Base-by-base conservation (phyloP, 2,329 filamentous ascomycete species). In the Penicillium griseofulvum region DNA sequence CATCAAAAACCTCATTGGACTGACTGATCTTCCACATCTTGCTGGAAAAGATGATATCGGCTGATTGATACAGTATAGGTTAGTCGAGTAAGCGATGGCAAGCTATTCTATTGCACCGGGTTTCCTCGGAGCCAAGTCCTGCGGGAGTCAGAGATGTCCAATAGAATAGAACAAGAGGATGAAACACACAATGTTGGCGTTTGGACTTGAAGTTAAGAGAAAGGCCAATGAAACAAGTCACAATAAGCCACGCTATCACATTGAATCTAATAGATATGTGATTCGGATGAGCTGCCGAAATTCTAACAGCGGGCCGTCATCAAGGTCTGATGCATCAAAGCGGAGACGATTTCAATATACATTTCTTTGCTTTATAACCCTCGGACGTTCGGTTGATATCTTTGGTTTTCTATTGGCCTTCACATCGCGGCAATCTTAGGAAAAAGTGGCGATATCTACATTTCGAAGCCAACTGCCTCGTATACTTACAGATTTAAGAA, bases 381-480 rank as follows among this genome's bases (percentile, higher is more conserved):
- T 42, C 39, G 49, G 39, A 36, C 22, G 16, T 34, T 44, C 22
- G 14, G 12, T 16, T 11, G 19, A 19, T 11, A 31, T 26, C 24
- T 47, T 11, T 28, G 17, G 9, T 38, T 12, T 26, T 22, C n/a
- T 31, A 33, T 31, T 34, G 26, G 41, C 5, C 41, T 28, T 39
- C 38, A 52, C 48, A 17, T 46, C 41, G 22, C 36, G 38, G 45
- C 36, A 55, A 52, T 51, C 34, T 34, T 17, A 24, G 16, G 28
- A 19, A 24, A 31, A 42, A 16, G 28, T 24, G 28, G 52, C 39
- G n/a, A 36, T 34, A 36, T 24, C 42, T 29, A 52, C 49, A 52
- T 58, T 58, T 19, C 28, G 39, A 53, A 53, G 46, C 46, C 42
- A 52, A 48, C 56, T 22, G 56, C 29, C 54, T 58, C 54, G 56